Base-by-base conservation (phyloP, 83 land plant species). In the Picea abies region DNA sequence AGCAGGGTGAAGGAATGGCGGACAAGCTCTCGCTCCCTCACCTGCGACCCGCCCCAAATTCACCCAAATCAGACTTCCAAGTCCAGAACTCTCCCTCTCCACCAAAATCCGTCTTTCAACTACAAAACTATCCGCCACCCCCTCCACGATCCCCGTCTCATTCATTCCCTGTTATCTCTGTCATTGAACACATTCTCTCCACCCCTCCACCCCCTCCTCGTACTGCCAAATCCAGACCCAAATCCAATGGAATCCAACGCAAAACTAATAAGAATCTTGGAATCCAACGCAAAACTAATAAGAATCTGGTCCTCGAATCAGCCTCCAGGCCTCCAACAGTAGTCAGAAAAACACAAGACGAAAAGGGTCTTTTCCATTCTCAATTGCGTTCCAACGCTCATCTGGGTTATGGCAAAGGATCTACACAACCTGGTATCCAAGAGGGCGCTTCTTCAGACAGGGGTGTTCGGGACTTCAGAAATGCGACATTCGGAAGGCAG, bases 291-390 rank as follows among this genome's bases (percentile, higher is more conserved):
- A 41, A 41, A 44, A 8, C 2, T 12, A 72, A 35, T 2, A 37
- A 72, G 22, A 72, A 20, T 44, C 23, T n/a, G 37, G 8, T 49
- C 0, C 49, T 72, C 3, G 58, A 72, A n/a, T 70, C 73, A 70
- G n/a, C 19, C n/a, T 20, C 22, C n/a, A 35, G 73, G 20, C 19
- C 44, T 70, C 39, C 73, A 35, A n/a, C 73, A 70, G 44, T 70
- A 37, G 19, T 70, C 7, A 70, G 39, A 70, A 23, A 72, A 17
- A n/a, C 14, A 47, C 3, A 72, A 9, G 52, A 20, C 39, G 52
- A 72, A 72, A 41, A 72, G 25, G 76, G 56, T 47, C 10, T 72
- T n/a, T 49, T 49, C 56, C 23, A 72, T 72, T 72, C 76, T 12
- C n/a, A 39, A 44, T 10, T 44, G 56, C 11, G 25, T 17, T 1